These are phyloP conservation scores for Tuber brumale DNA, from an alignment of 495 filamentous ascomycete genomes.

Conservation along the genomic window DNA sequence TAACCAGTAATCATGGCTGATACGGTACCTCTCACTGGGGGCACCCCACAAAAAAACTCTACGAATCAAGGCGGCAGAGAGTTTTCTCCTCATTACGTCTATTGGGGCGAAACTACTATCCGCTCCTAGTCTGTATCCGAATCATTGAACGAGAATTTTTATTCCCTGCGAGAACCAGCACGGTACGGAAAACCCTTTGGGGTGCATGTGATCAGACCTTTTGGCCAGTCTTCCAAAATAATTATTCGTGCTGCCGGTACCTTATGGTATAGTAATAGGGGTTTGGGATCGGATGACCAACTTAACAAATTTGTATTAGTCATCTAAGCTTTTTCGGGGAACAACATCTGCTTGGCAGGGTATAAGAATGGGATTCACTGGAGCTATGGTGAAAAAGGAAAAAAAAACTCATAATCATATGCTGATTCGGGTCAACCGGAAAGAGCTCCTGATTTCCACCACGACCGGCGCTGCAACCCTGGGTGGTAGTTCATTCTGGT, in stretches of 20 bases:
- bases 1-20: not conserved
- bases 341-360: not conserved
- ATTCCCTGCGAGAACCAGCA: not conserved
- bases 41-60: not conserved
- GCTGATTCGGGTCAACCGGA: not conserved
- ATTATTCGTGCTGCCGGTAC: not conserved
- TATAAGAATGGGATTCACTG: not conserved
- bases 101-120: not conserved
- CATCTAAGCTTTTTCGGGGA: not conserved
- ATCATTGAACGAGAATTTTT: not conserved
- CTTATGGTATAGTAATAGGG: not conserved
- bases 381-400: not conserved
- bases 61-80: not conserved
- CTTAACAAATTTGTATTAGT: not conserved
- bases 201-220: not conserved
- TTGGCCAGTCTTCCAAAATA: not conserved
- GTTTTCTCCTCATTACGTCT: not conserved
- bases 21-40: not conserved
- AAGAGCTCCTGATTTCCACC: not conserved
- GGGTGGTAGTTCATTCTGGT: not conserved
- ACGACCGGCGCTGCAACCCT: not conserved
- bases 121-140: not conserved
- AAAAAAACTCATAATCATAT: not conserved
- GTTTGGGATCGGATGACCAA: not conserved
- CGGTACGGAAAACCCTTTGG: not conserved